These are phyloP conservation scores for Mallotus nudiflorus DNA, from an alignment of 345 rosid species.

Conservation along the genomic window DNA sequence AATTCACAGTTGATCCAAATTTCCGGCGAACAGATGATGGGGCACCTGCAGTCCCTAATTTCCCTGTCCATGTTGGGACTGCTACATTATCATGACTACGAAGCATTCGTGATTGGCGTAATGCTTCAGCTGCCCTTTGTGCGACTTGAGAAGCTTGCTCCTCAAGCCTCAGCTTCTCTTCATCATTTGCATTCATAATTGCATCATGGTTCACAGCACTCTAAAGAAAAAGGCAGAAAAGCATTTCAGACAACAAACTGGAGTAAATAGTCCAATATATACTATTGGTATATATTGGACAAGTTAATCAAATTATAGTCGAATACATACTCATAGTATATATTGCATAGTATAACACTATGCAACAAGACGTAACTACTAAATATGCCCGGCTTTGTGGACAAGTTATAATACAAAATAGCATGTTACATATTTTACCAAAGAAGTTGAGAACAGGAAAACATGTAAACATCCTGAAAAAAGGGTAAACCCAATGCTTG, in stretches of 20 bases:
- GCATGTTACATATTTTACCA: background rate
- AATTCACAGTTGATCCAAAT: slow-evolving; percentile 67
- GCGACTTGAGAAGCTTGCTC: slow-evolving; percentile 92
- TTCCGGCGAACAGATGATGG: slow-evolving; percentile 67
- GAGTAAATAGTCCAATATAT: background rate
- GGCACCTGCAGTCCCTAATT: slow-evolving; percentile 89
- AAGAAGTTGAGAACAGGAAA: background rate
- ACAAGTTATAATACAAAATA: background rate
- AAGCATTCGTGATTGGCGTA: slow-evolving; percentile 80
- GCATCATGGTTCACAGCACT: slow-evolving; percentile 92
- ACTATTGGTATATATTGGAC: no score
- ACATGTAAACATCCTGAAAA: background rate
- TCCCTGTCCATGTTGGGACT: slow-evolving; percentile 96
- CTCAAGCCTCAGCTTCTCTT: slow-evolving; percentile 81
- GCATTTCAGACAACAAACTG: background rate
- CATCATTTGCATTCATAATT: slow-evolving; percentile 70
- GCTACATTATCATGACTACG: slow-evolving; percentile 77
- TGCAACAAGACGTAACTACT: no score
- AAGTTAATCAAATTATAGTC: no score
- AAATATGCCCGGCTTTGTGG: background rate
- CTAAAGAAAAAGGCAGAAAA: slow-evolving; percentile 31
- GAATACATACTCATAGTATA: no score
- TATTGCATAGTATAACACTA: no score
- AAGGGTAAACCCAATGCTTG: background rate
- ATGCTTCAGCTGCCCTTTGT: slow-evolving; percentile 90